phyloP scores from a whole-genome alignment of 176 grass and related monocot genomes.

The Puya raimondii region DNA sequence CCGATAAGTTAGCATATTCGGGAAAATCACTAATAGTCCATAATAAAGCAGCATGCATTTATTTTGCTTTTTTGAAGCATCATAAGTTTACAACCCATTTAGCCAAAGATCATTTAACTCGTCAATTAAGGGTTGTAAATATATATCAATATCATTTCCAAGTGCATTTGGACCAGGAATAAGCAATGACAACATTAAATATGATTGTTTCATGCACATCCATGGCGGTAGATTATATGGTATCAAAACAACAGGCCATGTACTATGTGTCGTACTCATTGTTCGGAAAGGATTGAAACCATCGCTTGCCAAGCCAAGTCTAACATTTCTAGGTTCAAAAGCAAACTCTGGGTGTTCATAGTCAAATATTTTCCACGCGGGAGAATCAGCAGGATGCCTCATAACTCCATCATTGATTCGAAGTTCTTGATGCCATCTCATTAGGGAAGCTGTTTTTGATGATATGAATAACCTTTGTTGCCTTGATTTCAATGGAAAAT shows the following conservation, averaged over 20 bases:
- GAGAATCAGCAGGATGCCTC: background rate
- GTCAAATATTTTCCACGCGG: background rate
- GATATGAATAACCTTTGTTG: conserved; percentile 15
- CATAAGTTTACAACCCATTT: background rate
- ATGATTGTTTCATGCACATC: background rate
- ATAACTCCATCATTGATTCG: conserved; percentile 3
- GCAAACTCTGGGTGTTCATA: background rate
- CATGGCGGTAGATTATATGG: background rate
- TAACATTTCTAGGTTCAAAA: background rate
- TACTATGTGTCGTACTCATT: conserved; percentile 15
- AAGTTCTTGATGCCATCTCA: conserved; percentile 15
- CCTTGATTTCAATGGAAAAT: conserved; percentile 24
- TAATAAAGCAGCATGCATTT: conserved; percentile 6
- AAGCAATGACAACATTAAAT: background rate
- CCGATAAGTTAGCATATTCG: background rate
- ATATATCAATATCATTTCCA: background rate
- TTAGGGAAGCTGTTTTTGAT: background rate
- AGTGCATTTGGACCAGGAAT: background rate
- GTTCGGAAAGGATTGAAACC: background rate
- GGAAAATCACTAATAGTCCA: conserved; percentile 31
- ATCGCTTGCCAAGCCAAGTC: background rate
- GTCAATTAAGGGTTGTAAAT: too few species aligned
- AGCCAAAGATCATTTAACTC: background rate
- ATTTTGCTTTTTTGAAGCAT: background rate
- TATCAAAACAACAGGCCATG: conserved; percentile 21